These are phyloP conservation scores for Solanum pennellii DNA, from an alignment of 257 asterid genomes.

Conservation along the genomic window DNA sequence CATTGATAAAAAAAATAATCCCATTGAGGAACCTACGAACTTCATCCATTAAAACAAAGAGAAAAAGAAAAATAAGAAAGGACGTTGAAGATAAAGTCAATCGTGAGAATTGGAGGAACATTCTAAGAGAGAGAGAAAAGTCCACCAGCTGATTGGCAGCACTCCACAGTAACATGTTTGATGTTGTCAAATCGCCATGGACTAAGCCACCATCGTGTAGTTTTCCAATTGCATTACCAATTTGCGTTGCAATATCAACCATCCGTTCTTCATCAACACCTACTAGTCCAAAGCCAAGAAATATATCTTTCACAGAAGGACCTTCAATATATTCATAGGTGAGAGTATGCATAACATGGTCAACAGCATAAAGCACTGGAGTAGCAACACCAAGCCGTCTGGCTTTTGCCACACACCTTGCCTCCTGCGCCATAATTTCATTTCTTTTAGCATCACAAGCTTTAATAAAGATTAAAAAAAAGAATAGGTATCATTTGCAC, in stretches of 20 bases:
- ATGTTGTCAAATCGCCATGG: constrained; percentile 97
- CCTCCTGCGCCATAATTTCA: constrained; percentile 14
- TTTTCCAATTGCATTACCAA: constrained; percentile 75
- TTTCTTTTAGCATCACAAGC: neutral
- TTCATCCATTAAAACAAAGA: neutral
- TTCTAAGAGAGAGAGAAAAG: neutral
- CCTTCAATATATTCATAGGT: constrained; percentile 88
- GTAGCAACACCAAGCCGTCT: constrained; percentile 79
- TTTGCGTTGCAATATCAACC: constrained; percentile 67
- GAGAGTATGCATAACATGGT: constrained; percentile 44
- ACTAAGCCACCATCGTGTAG: constrained; percentile 86
- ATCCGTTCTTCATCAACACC: constrained; percentile 58
- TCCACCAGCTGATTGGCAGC: constrained; percentile 62
- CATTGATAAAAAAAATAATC: neutral
- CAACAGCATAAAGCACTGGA: constrained; percentile 75
- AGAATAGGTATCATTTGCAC: neutral
- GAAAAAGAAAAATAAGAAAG: neutral
- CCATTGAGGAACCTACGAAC: neutral
- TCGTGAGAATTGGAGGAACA: neutral
- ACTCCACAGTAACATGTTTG: constrained; percentile 61
- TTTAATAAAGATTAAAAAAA: neutral
- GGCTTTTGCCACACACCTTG: constrained; percentile 84
- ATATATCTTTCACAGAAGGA: constrained; percentile 62
- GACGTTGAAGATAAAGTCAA: neutral
- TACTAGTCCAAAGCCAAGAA: constrained; percentile 57